Conservation (phyloP, 129 eudicot species). For the Centaurea solstitialis region DNA sequence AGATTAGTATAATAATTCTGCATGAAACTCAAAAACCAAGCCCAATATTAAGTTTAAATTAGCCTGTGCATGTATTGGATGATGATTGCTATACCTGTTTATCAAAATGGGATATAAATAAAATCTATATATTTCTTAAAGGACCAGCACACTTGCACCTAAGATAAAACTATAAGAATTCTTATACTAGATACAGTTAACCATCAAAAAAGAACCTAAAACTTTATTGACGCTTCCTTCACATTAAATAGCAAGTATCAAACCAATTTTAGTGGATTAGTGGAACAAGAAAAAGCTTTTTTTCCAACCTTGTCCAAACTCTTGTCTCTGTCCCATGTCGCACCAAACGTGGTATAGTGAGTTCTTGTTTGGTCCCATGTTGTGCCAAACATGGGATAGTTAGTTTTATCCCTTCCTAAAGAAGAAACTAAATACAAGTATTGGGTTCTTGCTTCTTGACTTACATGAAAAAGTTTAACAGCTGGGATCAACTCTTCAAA, state of each 20-base stretch:
- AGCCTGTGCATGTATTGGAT: not conserved
- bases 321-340: too few species aligned
- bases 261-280: too few species aligned
- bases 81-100: not conserved
- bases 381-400: too few species aligned
- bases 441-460: too few species aligned
- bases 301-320: too few species aligned
- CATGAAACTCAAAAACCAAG: constrained; percentile 4
- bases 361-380: too few species aligned
- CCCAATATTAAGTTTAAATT: not conserved
- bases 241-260: not conserved
- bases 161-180: not conserved
- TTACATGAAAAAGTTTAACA: too few species aligned
- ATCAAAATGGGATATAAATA: not conserved
- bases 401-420: too few species aligned
- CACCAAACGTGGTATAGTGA: too few species aligned
- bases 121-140: not conserved
- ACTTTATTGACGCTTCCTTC: not conserved
- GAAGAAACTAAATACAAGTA: too few species aligned
- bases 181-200: not conserved
- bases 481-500: too few species aligned
- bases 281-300: too few species aligned
- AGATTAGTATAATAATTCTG: not conserved
- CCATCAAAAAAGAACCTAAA: not conserved
- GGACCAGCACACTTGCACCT: not conserved